Conservation (phyloP, 2,329 filamentous ascomycete species). For the Metarhizium robertsii region DNA sequence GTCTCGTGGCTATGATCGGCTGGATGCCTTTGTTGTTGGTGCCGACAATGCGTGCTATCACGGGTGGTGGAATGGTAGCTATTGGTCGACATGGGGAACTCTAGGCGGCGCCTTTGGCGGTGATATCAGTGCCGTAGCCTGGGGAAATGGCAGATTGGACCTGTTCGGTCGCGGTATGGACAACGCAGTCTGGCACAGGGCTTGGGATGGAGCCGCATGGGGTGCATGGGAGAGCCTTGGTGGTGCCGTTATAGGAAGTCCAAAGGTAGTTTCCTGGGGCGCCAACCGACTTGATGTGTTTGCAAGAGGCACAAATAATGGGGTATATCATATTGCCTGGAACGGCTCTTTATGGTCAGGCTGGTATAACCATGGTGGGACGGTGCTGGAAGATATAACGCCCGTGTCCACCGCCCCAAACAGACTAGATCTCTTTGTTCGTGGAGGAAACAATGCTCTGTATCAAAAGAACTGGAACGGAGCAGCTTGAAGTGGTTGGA, state of each 20-base stretch:
- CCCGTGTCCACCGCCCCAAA: neutral
- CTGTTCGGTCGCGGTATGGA: neutral
- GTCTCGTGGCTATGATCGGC: conserved; percentile 14
- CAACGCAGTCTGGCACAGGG: neutral
- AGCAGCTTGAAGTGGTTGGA: neutral
- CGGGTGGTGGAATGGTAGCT: conserved; percentile 10
- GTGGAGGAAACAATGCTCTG: neutral
- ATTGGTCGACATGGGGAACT: conserved; percentile 13
- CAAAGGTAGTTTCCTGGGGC: neutral
- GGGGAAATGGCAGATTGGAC: conserved; percentile 8
- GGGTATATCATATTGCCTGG: neutral
- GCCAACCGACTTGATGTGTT: neutral
- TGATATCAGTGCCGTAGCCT: conserved; percentile 16
- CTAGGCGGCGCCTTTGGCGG: conserved; percentile 19
- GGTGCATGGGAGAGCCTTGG: neutral
- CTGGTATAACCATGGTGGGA: neutral
- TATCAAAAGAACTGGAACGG: neutral
- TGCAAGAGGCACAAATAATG: neutral
- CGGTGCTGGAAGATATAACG: conserved; percentile 8
- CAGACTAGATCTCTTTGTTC: neutral
- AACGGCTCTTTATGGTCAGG: neutral
- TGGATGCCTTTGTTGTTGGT: conserved; percentile 15
- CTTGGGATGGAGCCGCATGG: neutral
- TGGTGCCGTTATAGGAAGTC: neutral
- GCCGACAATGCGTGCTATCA: conserved; percentile 14